Evolutionary conservation across 2,329 filamentous ascomycete species (phyloP).

Genomic region (Pseudogymnoascus verrucosus): DNA sequence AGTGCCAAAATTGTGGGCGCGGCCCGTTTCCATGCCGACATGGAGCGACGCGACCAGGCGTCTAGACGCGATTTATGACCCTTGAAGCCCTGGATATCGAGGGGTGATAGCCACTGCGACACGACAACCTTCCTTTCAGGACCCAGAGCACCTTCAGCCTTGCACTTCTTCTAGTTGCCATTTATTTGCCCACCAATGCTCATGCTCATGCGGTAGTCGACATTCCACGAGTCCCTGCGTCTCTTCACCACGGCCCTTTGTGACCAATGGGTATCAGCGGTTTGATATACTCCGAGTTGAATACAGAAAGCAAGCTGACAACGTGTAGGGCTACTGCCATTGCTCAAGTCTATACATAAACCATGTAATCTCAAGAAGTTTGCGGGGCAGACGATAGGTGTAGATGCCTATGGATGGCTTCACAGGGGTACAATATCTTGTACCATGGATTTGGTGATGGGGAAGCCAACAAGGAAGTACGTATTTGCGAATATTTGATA

Average conservation of each 20-base stretch:
- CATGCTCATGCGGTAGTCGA: conserved; percentile 9
- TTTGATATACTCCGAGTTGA: conserved; percentile 2
- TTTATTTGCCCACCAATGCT: not conserved
- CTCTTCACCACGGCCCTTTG: conserved; percentile 12
- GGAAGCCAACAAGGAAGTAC: conserved; percentile 80
- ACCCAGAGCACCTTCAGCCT: not conserved
- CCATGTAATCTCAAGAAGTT: conserved; percentile 81
- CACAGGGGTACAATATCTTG: conserved; percentile 88
- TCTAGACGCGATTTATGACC: not conserved
- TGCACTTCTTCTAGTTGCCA: not conserved
- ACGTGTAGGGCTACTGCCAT: conserved; percentile 65
- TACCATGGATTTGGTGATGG: conserved; percentile 82
- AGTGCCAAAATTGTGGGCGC: conserved; percentile 16
- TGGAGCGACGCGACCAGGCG: conserved; percentile 4
- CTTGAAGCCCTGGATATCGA: not conserved
- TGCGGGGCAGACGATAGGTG: conserved; percentile 78
- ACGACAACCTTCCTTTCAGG: not conserved
- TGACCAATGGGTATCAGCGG: conserved; percentile 25
- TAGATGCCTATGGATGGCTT: conserved; percentile 97
- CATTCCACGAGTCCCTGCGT: conserved; percentile 13
- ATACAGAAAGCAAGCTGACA: conserved; percentile 17
- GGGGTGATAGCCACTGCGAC: not conserved
- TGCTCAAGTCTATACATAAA: conserved; percentile 94
- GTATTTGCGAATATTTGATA: conserved; percentile 23
- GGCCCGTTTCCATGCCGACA: conserved; percentile 13